A percentile compares a stretch with the other conserved stretches of the same genome.
phyloP scores from a whole-genome alignment of 2,329 filamentous ascomycete species.

The Dothideomycetes sp. region DNA sequence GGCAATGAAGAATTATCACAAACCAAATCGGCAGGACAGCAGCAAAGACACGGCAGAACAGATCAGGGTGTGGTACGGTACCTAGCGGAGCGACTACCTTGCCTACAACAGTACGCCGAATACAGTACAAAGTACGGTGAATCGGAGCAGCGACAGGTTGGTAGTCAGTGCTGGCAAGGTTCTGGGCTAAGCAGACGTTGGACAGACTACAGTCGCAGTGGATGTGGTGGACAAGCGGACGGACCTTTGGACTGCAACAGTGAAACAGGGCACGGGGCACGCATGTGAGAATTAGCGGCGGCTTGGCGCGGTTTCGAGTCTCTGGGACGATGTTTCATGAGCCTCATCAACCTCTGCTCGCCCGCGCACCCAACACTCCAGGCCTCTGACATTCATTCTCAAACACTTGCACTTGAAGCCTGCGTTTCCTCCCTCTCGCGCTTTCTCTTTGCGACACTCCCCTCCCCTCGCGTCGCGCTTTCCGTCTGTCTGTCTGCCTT shows the following conservation, averaged over 20 bases:
- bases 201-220: too few relatives aligned
- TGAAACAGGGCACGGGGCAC: slow-evolving; percentile 11
- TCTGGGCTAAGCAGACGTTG: slow-evolving; percentile 6
- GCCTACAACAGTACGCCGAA: too few relatives aligned
- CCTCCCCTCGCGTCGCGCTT: slow-evolving; percentile 1
- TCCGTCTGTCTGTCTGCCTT: not conserved
- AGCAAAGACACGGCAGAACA: too few relatives aligned
- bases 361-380: slow-evolving; percentile 2
- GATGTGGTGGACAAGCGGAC: too few relatives aligned
- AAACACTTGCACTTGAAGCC: slow-evolving; percentile 11
- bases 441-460: slow-evolving; percentile 8
- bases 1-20: too few relatives aligned
- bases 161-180: slow-evolving; percentile 1
- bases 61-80: too few relatives aligned
- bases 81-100: too few relatives aligned
- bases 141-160: too few relatives aligned
- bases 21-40: too few relatives aligned
- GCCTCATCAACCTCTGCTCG: slow-evolving; percentile 13
- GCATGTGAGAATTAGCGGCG: too few relatives aligned
- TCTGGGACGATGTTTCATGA: slow-evolving; percentile 10
- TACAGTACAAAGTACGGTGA: too few relatives aligned
- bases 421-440: too few relatives aligned
- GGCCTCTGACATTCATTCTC: slow-evolving; percentile 12
- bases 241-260: slow-evolving; percentile 6
- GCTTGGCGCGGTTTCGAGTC: slow-evolving; percentile 13